Conservation (phyloP, 202 grass and related monocot species). For the Digitaria exilis region DNA sequence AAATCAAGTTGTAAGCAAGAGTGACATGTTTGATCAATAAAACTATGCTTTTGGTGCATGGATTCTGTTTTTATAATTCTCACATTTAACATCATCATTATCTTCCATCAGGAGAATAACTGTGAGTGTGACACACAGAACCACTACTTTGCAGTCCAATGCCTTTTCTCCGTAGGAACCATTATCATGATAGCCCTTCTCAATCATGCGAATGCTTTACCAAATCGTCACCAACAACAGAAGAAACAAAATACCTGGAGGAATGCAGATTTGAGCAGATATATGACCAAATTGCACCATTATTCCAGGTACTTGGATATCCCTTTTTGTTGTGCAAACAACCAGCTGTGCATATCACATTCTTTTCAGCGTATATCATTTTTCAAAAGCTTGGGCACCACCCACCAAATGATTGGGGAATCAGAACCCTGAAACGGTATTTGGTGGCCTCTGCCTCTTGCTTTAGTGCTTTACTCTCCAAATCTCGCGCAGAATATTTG, state of each 20-base stretch:
- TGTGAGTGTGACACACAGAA: slow-evolving; percentile 20
- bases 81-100: neutral
- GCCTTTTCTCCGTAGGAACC: neutral
- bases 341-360: neutral
- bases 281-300: neutral
- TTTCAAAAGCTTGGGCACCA: neutral
- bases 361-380: neutral
- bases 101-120: neutral
- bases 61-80: neutral
- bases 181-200: slow-evolving; percentile 31
- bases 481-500: slow-evolving; percentile 37
- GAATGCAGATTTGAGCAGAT: slow-evolving; percentile 7
- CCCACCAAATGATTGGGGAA: slow-evolving; percentile 40
- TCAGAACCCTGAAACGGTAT: slow-evolving; percentile 19
- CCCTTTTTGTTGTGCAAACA: slow-evolving; percentile 4
- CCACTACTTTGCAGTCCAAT: slow-evolving; percentile 18
- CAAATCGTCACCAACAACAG: neutral
- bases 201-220: slow-evolving; percentile 17
- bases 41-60: neutral
- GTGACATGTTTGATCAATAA: neutral
- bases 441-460: slow-evolving; percentile 8
- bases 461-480: slow-evolving; percentile 39
- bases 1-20: neutral
- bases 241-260: slow-evolving; percentile 12
- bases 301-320: slow-evolving; percentile 29